Percentiles rank a stretch among this genome's conserved stretches.
phyloP scores from a whole-genome alignment of 2,329 filamentous ascomycete genomes.

The Diplodia seriata region DNA sequence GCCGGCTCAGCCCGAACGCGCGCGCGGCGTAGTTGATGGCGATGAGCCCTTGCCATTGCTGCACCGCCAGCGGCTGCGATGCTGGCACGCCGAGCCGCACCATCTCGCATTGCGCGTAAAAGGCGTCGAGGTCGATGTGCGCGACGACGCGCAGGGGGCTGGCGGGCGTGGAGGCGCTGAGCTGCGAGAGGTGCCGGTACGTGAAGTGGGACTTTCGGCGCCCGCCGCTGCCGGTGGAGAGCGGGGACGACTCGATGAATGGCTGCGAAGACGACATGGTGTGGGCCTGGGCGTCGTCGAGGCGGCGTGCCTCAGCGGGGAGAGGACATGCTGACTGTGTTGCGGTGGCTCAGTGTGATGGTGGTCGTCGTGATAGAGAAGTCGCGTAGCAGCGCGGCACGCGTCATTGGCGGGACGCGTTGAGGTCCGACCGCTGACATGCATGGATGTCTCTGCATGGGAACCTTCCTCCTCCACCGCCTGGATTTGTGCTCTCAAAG shows the following conservation, averaged over 20 bases:
- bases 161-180: conserved; percentile 72
- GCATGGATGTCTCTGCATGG: not conserved
- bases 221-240: conserved; percentile 47
- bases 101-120: conserved; percentile 95
- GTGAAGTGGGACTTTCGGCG: conserved; percentile 75
- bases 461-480: not conserved
- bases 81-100: conserved; percentile 77
- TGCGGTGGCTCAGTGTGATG: conserved; percentile 7
- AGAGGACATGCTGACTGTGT: not conserved
- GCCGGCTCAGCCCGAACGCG: conserved; percentile 76
- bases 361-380: conserved; percentile 2
- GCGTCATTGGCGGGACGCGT: conserved; percentile 19
- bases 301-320: conserved; percentile 25
- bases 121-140: conserved; percentile 95
- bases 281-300: conserved; percentile 15
- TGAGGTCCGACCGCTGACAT: conserved; percentile 2
- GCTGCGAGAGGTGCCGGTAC: conserved; percentile 78
- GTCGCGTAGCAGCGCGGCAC: conserved; percentile 17
- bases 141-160: conserved; percentile 86
- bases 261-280: conserved; percentile 58
- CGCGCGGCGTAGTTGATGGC: conserved; percentile 95
- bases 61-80: conserved; percentile 84
- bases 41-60: conserved; percentile 94
- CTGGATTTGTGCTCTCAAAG: not conserved
- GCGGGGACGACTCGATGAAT: conserved; percentile 56